Evolutionary conservation across 164 flowering plant genomes (phyloP).

Genomic region (Kalanchoe fedtschenkoi): DNA sequence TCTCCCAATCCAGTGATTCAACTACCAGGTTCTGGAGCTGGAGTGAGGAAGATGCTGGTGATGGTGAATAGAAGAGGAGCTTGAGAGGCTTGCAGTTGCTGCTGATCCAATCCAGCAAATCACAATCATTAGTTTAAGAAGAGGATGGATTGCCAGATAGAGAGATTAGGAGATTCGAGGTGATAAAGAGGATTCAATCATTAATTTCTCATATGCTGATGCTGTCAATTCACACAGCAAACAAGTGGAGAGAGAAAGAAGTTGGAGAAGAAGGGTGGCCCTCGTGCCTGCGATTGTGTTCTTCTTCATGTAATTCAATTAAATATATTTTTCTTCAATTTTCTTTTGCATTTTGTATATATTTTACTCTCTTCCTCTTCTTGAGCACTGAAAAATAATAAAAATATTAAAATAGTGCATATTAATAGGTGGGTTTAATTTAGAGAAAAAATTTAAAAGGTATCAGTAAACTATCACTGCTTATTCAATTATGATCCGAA

Average conservation of each 20-base stretch:
- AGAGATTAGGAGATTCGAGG: background rate
- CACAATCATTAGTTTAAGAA: conserved; percentile 2
- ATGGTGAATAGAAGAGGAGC: background rate
- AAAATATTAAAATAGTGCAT: background rate
- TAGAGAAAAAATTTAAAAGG: no score
- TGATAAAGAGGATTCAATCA: background rate
- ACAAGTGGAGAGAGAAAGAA: background rate
- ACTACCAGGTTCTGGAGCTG: no score
- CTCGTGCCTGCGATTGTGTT: background rate
- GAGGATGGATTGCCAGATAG: background rate
- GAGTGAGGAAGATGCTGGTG: background rate
- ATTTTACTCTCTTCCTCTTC: background rate
- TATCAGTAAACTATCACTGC: no score
- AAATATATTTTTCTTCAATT: background rate
- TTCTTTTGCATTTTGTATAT: background rate
- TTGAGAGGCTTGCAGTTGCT: background rate
- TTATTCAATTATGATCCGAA: no score
- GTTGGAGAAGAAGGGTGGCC: background rate
- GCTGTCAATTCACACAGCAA: conserved; percentile 6
- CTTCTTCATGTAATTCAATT: background rate
- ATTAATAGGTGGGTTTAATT: no score
- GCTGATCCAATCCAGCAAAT: conserved; percentile 6
- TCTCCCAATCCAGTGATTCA: conserved; percentile 5
- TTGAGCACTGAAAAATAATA: background rate
- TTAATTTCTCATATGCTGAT: conserved; percentile 2